Evolutionary conservation across 805 yeast species (phyloP).

Genomic region (Kodamaea fukazawae): DNA sequence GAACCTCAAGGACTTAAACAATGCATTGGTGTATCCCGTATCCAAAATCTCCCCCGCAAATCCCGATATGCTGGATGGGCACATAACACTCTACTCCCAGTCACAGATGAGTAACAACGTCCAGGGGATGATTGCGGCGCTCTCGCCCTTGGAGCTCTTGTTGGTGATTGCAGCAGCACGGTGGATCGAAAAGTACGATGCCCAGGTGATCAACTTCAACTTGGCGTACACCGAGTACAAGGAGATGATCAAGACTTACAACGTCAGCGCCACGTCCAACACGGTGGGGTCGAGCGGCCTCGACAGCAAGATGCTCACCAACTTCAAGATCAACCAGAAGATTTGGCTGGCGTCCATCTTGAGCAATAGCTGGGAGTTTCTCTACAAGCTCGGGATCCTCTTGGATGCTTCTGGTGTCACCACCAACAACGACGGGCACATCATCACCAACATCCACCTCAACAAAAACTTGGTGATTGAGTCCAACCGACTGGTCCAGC

Average conservation of each 20-base stretch:
- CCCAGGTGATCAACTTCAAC: slow-evolving; percentile 68
- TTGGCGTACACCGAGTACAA: slow-evolving; percentile 73
- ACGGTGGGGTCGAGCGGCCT: slow-evolving; percentile 30
- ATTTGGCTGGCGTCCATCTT: slow-evolving; percentile 62
- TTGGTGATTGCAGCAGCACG: slow-evolving; percentile 75
- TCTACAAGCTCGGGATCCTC: slow-evolving; percentile 55
- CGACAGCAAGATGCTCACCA: slow-evolving; percentile 33
- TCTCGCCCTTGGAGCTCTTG: slow-evolving; percentile 72
- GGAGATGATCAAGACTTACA: slow-evolving; percentile 47
- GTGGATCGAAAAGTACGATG: slow-evolving; percentile 55
- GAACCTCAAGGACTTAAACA: slow-evolving; percentile 51
- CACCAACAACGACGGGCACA: slow-evolving; percentile 38
- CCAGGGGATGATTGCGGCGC: slow-evolving; percentile 27
- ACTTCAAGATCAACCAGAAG: slow-evolving; percentile 40
- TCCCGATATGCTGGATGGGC: slow-evolving; percentile 26
- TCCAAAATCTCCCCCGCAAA: slow-evolving; percentile 19
- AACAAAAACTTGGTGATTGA: slow-evolving; percentile 33
- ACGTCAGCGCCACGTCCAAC: slow-evolving; percentile 35
- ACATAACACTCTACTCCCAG: slow-evolving; percentile 23
- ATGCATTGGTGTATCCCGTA: slow-evolving; percentile 42
- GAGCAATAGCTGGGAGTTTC: slow-evolving; percentile 70
- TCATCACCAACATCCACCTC: slow-evolving; percentile 24
- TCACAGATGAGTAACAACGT: slow-evolving; percentile 23
- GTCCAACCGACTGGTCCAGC: slow-evolving; percentile 49
- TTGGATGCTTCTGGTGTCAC: slow-evolving; percentile 45